Percentiles rank a stretch among this genome's conserved stretches.
Evolutionary conservation across 306 rosid genomes (phyloP).

Genomic region (Citrullus colocynthis): DNA sequence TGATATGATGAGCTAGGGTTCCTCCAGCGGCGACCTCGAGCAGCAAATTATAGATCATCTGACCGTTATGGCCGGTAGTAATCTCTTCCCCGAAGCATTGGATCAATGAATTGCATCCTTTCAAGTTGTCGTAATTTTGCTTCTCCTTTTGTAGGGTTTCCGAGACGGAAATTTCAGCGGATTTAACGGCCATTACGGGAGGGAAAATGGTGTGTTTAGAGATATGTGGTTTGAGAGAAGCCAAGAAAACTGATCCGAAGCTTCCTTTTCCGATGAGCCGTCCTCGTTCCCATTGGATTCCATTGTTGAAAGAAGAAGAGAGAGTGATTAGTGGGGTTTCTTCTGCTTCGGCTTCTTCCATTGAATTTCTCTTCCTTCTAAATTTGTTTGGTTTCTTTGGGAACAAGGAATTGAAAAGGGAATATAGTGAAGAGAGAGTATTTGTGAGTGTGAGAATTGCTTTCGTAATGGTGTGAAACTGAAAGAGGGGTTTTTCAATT

Average conservation of each 20-base stretch:
- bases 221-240: conserved; percentile 10
- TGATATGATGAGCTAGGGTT: background rate
- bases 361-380: no score
- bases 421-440: no score
- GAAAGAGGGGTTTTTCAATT: no score
- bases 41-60: conserved; percentile 5
- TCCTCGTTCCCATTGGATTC: conserved; percentile 6
- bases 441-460: no score
- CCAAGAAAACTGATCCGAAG: conserved; percentile 21
- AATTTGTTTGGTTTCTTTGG: no score
- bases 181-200: conserved; percentile 15
- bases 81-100: background rate
- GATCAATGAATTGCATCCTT: background rate
- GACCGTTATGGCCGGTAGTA: background rate
- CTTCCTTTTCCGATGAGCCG: conserved; percentile 17
- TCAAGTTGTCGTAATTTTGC: background rate
- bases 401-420: no score
- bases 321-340: no score
- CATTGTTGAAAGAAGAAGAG: background rate
- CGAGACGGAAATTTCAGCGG: conserved; percentile 12
- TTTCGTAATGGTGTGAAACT: no score
- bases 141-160: conserved; percentile 15
- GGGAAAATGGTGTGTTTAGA: conserved; percentile 4
- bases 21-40: background rate
- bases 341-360: no score